Conservation (phyloP, 2,329 filamentous ascomycete species). For the Colletotrichum spinosum region DNA sequence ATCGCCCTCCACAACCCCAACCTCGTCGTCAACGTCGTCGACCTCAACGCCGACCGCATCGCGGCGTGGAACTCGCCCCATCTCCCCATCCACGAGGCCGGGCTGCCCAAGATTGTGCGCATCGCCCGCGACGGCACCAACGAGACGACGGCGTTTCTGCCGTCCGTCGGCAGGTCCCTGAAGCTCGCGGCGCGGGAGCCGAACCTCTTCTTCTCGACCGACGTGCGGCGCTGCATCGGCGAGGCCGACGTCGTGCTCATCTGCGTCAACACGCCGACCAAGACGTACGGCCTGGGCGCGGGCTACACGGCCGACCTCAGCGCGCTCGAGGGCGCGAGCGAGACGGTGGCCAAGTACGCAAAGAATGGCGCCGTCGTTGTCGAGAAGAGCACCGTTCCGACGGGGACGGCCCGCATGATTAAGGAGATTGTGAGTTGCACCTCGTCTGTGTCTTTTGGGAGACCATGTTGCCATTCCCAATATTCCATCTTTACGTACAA, state of each 20-base stretch:
- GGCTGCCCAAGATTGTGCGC: slow-evolving; percentile 75
- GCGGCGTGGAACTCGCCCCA: slow-evolving; percentile 78
- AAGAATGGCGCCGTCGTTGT: slow-evolving; percentile 78
- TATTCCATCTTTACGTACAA: too few species aligned
- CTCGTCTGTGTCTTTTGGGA: too few species aligned
- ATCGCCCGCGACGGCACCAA: slow-evolving; percentile 70
- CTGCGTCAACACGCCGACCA: slow-evolving; percentile 84
- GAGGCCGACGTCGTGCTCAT: slow-evolving; percentile 81
- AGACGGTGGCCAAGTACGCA: slow-evolving; percentile 74
- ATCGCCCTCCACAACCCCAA: slow-evolving; percentile 79
- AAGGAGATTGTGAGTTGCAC: slow-evolving; percentile 69
- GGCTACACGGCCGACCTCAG: slow-evolving; percentile 80
- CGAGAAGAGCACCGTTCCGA: slow-evolving; percentile 86
- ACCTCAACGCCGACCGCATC: slow-evolving; percentile 74
- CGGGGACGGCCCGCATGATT: slow-evolving; percentile 77
- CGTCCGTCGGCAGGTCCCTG: slow-evolving; percentile 48
- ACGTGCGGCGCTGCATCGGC: slow-evolving; percentile 70
- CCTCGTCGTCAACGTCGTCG: slow-evolving; percentile 80
- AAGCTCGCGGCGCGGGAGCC: slow-evolving; percentile 59
- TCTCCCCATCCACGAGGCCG: slow-evolving; percentile 82
- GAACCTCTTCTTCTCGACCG: slow-evolving; percentile 81
- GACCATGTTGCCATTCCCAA: too few species aligned
- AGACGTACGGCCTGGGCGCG: slow-evolving; percentile 75
- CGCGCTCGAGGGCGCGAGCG: slow-evolving; percentile 76
- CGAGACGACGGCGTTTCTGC: slow-evolving; percentile 53